Evolutionary conservation across 441 rosid species (phyloP).

Genomic region (Raphanus hybrid): DNA sequence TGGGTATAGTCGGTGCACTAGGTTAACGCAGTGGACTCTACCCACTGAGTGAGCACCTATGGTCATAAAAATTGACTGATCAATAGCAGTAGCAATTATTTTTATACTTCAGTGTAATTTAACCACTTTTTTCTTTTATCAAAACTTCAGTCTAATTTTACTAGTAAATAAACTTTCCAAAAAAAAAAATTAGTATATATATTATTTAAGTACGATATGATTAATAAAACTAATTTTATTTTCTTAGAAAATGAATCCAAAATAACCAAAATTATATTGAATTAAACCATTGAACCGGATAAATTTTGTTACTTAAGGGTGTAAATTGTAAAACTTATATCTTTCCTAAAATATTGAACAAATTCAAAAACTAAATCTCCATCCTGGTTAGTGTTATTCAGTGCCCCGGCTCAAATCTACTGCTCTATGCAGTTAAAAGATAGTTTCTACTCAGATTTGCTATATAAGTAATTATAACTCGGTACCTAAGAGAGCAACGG

Average conservation of each 20-base stretch:
- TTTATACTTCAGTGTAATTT: no score
- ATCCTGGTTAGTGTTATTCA: not conserved
- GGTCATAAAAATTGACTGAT: not conserved
- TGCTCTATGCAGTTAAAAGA: not conserved
- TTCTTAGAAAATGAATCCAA: not conserved
- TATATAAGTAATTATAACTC: not conserved
- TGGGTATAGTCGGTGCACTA: constrained; percentile 77
- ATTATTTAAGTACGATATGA: no score
- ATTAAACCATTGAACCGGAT: not conserved
- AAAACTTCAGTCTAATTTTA: no score
- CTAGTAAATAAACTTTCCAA: no score
- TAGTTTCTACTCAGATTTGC: not conserved
- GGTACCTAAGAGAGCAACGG: constrained; percentile 77
- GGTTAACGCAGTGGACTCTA: constrained; percentile 76
- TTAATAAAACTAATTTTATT: no score
- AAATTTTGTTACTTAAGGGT: not conserved
- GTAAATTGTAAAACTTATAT: not conserved
- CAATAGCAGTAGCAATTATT: no score
- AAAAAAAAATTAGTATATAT: no score
- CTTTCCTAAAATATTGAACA: not conserved
- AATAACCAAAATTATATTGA: not conserved
- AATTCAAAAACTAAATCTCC: not conserved
- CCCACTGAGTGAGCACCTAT: constrained; percentile 90
- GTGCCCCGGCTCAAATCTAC: not conserved
- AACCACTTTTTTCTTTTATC: no score